Evolutionary conservation across 768 basidiomycete species (phyloP).

Genomic region (Boletus reticuloceps): DNA sequence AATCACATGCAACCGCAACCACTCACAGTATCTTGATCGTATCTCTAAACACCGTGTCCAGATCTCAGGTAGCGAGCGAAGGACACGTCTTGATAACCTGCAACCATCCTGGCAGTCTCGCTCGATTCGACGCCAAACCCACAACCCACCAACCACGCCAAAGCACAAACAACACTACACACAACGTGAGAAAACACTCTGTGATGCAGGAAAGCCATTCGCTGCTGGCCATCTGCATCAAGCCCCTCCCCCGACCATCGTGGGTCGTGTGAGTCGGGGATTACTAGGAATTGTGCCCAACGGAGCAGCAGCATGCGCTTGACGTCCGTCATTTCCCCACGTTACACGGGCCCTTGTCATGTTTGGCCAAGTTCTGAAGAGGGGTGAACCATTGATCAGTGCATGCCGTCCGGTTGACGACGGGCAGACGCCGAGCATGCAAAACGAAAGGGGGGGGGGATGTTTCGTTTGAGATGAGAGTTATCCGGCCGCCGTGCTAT

Average conservation of each 20-base stretch:
- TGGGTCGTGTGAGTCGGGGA: constrained; percentile 4
- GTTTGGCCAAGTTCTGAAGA: neutral
- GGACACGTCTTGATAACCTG: neutral
- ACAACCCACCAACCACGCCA: too few relatives aligned
- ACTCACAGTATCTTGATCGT: neutral
- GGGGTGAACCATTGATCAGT: constrained; percentile 1
- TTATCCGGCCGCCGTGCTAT: neutral
- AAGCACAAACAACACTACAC: neutral
- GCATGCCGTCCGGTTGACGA: neutral
- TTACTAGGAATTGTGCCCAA: constrained; percentile 2
- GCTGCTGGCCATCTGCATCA: constrained; percentile 1
- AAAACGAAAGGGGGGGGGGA: neutral
- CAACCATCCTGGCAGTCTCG: neutral
- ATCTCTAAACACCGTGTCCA: neutral
- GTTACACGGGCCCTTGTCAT: constrained; percentile 10
- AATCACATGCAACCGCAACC: neutral
- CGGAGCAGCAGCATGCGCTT: neutral
- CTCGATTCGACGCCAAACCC: neutral
- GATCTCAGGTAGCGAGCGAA: neutral
- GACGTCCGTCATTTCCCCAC: constrained; percentile 13
- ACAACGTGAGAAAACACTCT: neutral
- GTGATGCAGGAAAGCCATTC: too few relatives aligned
- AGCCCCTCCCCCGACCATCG: neutral
- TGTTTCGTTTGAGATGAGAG: neutral
- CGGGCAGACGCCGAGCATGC: neutral